Evolutionary conservation across 169 alveolate species (phyloP), one percentile per base, ranked within the genome.

Genomic region (Ophryocystis elektroscirrha): DNA sequence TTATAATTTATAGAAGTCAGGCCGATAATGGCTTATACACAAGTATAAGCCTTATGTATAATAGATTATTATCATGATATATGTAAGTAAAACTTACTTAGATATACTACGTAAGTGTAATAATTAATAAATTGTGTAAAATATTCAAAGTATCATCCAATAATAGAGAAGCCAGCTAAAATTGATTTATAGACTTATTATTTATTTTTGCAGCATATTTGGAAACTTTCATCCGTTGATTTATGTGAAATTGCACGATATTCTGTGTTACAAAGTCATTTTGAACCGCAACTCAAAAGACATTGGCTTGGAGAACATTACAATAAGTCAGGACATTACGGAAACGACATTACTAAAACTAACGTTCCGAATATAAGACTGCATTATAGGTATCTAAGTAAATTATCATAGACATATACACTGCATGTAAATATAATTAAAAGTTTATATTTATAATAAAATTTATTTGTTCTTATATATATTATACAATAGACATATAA

Each of bases 181-280:
- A 1, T 36, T 2, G 24, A 36, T 36, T 19, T 4, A 19, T 16
- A 12, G 28, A 1, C 29, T 25, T n/a, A 7, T 26, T 48, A 53
- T 24, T 32, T 59, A 22, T 47, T 15, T 57, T 32, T 46, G 29
- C 60, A 73, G 61, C 81, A 77, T 63, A 53, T 71, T 9, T 80
- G 87, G 84, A 74, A 80, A 56, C 64, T 79, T 1, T 65, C 72
- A 25, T 60, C 81, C 1, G 85, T 80, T 15, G 90, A 79, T 62
- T 61, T 80, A 23, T 76, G 88, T 48, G 95, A 85, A 63, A 58
- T 85, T 18, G 91, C 91, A 16, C 67, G 90, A 49, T 75, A 79
- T 59, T 78, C 89, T 12, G 88, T 85, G 25, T 66, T 76, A 46
- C 84, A 84, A 59, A 64, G 78, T 42, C 73, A 67, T 22, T 66